Percentiles rank a stretch among this genome's conserved stretches.
Conservation (phyloP, 2,329 filamentous ascomycete species). For the Neophaeococcomyces aloes region DNA sequence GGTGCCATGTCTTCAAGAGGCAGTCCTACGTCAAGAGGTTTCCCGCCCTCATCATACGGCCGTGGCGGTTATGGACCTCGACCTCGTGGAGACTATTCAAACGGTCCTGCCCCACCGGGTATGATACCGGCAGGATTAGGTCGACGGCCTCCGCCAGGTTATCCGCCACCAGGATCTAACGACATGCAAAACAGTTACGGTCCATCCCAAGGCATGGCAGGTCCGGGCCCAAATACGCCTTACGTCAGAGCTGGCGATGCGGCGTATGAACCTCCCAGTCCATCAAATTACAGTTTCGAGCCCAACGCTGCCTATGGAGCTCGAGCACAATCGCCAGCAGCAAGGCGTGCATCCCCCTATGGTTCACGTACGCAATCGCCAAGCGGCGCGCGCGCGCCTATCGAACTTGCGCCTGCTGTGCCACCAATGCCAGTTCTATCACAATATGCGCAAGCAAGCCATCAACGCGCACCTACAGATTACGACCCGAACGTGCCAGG, state of each 20-base stretch:
- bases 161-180: conserved; percentile 32
- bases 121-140: conserved; percentile 35
- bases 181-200: conserved; percentile 32
- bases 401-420: conserved; percentile 47
- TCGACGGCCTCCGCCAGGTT: conserved; percentile 39
- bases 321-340: conserved; percentile 10
- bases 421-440: conserved; percentile 43
- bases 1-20: conserved; percentile 26
- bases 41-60: conserved; percentile 6
- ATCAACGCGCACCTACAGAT: background rate
- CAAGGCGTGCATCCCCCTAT: conserved; percentile 20
- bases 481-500: background rate
- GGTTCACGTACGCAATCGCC: conserved; percentile 19
- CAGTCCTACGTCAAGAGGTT: conserved; percentile 26
- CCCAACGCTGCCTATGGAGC: conserved; percentile 2
- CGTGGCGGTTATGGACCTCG: conserved; percentile 27
- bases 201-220: conserved; percentile 24
- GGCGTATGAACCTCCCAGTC: conserved; percentile 1
- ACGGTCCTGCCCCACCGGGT: conserved; percentile 15
- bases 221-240: conserved; percentile 24
- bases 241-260: background rate
- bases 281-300: conserved; percentile 2
- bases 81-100: conserved; percentile 28
- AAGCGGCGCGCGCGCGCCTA: conserved; percentile 42
- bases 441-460: background rate